Percentiles rank a stretch among this genome's conserved stretches.
phyloP scores from a whole-genome alignment of 1,284 basidiomycete species.

The Microbotryum scabiosae region DNA sequence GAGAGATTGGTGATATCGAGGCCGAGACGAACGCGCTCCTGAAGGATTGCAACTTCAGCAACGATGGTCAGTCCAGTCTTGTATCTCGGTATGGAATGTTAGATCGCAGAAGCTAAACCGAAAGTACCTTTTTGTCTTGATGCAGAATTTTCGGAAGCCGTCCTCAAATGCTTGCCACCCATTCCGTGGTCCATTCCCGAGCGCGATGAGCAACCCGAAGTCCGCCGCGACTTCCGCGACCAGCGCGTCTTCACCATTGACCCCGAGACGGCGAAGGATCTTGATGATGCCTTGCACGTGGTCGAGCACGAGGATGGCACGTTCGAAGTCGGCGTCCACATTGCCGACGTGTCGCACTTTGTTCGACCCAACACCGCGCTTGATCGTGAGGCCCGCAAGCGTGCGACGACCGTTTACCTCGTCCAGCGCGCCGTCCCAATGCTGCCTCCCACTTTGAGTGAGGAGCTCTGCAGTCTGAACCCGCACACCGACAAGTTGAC shows the following conservation, averaged over 20 bases:
- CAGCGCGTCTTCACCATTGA: conserved; percentile 91
- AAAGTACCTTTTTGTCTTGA: neutral
- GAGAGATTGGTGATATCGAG: conserved; percentile 95
- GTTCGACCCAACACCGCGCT: conserved; percentile 80
- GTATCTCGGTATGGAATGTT: neutral
- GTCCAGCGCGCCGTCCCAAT: conserved; percentile 92
- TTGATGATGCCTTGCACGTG: conserved; percentile 90
- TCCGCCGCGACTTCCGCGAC: conserved; percentile 72
- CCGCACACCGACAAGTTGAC: conserved; percentile 80
- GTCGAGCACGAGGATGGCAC: conserved; percentile 80
- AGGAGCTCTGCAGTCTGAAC: conserved; percentile 83
- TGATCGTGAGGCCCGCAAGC: conserved; percentile 94
- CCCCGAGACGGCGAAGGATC: conserved; percentile 76
- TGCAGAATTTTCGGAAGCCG: conserved; percentile 49
- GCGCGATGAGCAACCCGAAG: conserved; percentile 40
- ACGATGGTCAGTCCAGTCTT: conserved; percentile 18
- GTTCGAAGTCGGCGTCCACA: conserved; percentile 83
- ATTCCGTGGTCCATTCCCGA: conserved; percentile 92
- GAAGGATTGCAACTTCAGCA: conserved; percentile 76
- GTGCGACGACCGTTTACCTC: conserved; percentile 85
- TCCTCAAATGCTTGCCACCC: conserved; percentile 91
- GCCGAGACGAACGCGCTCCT: conserved; percentile 94
- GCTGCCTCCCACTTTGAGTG: conserved; percentile 83
- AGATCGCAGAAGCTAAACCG: neutral
- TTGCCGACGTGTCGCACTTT: conserved; percentile 94